A percentile compares a stretch with the other conserved stretches of the same genome.
Conservation (phyloP, 2,329 filamentous ascomycete species). For the Beauveria pseudobassiana region DNA sequence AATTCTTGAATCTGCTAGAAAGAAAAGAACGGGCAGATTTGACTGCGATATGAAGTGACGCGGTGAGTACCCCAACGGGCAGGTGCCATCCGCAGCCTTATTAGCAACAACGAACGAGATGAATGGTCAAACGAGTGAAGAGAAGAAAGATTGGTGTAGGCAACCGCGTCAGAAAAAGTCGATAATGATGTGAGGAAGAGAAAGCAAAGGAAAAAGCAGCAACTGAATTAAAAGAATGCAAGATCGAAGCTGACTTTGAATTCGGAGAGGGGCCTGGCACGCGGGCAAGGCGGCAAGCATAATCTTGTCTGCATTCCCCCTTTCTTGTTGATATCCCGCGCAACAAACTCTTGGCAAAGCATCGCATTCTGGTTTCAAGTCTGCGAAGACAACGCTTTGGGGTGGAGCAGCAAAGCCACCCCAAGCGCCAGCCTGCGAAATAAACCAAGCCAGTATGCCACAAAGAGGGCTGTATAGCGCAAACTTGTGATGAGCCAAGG, state of each 20-base stretch:
- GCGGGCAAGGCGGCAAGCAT: not conserved
- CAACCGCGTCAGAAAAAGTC: not conserved
- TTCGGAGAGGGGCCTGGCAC: not conserved
- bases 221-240: not conserved
- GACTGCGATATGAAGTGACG: not conserved
- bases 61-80: not conserved
- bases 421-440: not conserved
- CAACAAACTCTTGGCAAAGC: slow-evolving; percentile 5
- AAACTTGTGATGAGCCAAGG: not conserved
- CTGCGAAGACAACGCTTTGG: not conserved
- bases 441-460: not conserved
- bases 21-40: not conserved
- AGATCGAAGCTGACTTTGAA: not conserved
- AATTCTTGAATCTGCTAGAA: not conserved
- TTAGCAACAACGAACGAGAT: not conserved
- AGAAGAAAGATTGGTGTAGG: not conserved
- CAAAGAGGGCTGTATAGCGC: not conserved
- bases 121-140: not conserved
- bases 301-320: not conserved
- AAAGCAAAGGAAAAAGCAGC: not conserved
- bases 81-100: not conserved
- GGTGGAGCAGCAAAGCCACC: slow-evolving; percentile 5
- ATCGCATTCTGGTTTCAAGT: slow-evolving; percentile 6
- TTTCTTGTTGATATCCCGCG: not conserved
- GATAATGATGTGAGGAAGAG: not conserved